Conservation (phyloP, 352 stramenopile species). For the Globisporangium carolinianum region DNA sequence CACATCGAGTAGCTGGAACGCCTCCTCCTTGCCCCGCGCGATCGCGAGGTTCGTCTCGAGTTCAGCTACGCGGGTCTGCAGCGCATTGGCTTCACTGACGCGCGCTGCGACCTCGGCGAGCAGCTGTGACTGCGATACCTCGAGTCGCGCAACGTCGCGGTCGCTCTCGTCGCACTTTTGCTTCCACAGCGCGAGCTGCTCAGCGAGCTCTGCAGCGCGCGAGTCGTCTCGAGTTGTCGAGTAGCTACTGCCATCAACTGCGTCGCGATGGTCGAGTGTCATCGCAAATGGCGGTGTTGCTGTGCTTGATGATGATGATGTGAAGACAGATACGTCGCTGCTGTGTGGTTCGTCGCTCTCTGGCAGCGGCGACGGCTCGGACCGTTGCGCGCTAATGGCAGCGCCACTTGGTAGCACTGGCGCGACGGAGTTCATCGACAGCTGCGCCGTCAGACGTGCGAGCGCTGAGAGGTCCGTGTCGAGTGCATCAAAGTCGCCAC, state of each 20-base stretch:
- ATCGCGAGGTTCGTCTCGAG: conserved; percentile 31
- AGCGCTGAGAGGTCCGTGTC: not conserved
- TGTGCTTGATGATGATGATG: too few relatives aligned
- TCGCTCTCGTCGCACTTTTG: conserved; percentile 14
- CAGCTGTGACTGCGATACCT: conserved; percentile 18
- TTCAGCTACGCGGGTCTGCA: conserved; percentile 18
- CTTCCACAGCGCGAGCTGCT: conserved; percentile 10
- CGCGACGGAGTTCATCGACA: not conserved
- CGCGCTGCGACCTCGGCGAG: conserved; percentile 20
- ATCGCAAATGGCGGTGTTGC: too few relatives aligned
- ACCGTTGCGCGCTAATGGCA: too few relatives aligned
- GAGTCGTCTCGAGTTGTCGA: not conserved
- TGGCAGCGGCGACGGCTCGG: too few relatives aligned
- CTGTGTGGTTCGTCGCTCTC: too few relatives aligned
- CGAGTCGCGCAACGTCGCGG: conserved; percentile 14
- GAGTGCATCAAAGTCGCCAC: not conserved
- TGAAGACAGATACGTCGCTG: not conserved
- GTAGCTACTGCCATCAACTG: not conserved
- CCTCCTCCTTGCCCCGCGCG: conserved; percentile 52
- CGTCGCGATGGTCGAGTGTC: not conserved
- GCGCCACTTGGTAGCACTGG: too few relatives aligned
- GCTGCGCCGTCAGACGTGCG: not conserved
- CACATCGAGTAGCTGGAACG: conserved; percentile 52
- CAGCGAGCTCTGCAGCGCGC: not conserved
- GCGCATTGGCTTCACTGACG: conserved; percentile 15